phyloP scores from a whole-genome alignment of 805 yeast genomes.

The Lachancea sp. region DNA sequence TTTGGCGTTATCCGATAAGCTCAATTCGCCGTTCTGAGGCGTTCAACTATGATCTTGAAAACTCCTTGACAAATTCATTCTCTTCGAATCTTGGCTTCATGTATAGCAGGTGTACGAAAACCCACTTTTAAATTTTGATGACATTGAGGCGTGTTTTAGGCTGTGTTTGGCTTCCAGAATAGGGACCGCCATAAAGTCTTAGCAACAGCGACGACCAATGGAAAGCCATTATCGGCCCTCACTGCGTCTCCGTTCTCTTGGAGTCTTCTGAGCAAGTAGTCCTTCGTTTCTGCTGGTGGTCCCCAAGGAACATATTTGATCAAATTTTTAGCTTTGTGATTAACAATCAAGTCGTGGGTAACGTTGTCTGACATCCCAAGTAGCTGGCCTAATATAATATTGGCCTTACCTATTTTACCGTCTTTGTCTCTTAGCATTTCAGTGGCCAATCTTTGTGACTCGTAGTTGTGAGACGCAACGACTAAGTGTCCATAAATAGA shows the following conservation, averaged over 20 bases:
- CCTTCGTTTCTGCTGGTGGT: slow-evolving; percentile 89
- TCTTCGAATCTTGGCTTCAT: too few species aligned
- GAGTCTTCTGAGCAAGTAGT: slow-evolving; percentile 77
- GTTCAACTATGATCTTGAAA: too few species aligned
- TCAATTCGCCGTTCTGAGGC: too few species aligned
- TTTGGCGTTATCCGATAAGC: too few species aligned
- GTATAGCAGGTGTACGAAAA: too few species aligned
- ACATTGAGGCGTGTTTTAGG: background rate
- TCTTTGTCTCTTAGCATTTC: slow-evolving; percentile 38
- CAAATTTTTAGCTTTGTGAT: slow-evolving; percentile 62
- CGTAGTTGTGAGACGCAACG: slow-evolving; percentile 84
- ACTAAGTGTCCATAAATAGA: slow-evolving; percentile 68
- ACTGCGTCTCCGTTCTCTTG: slow-evolving; percentile 97
- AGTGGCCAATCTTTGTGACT: slow-evolving; percentile 70
- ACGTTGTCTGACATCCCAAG: slow-evolving; percentile 94
- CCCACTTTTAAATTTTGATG: too few species aligned
- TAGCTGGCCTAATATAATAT: slow-evolving; percentile 82
- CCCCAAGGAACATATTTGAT: slow-evolving; percentile 98
- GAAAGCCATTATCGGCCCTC: slow-evolving; percentile 75
- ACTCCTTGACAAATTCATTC: too few species aligned
- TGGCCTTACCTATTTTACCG: slow-evolving; percentile 36
- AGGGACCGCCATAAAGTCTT: slow-evolving; percentile 26
- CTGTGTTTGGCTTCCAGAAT: background rate
- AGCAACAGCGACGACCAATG: slow-evolving; percentile 52
- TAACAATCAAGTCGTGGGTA: slow-evolving; percentile 63